Conservation (phyloP, 768 basidiomycete species). For the Polyporus arcularius region DNA sequence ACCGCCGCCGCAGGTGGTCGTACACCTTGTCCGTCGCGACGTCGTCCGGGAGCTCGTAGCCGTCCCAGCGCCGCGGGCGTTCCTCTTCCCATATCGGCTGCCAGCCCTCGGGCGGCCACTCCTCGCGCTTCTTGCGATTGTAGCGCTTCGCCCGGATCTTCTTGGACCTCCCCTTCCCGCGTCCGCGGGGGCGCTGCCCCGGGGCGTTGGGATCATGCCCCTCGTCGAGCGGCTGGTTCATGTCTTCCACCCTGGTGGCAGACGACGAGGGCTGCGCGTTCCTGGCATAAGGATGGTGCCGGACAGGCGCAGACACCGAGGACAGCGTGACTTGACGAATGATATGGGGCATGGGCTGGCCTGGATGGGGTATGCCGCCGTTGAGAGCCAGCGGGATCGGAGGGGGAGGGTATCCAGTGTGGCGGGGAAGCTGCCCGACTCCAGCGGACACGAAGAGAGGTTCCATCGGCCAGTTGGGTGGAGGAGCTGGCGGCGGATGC, state of each 20-base stretch:
- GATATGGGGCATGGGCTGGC: background rate
- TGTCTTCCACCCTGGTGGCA: background rate
- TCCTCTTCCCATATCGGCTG: slow-evolving; percentile 10
- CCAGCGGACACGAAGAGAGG: slow-evolving; percentile 1
- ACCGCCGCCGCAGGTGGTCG: slow-evolving; percentile 3
- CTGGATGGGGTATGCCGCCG: background rate
- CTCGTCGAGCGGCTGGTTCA: background rate
- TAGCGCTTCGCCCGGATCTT: slow-evolving; percentile 4
- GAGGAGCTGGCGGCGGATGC: background rate
- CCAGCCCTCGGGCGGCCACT: slow-evolving; percentile 7
- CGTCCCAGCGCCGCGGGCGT: slow-evolving; percentile 5
- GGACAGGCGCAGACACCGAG: background rate
- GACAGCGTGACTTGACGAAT: background rate
- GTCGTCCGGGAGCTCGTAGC: background rate
- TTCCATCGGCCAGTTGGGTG: background rate
- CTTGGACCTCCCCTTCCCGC: background rate
- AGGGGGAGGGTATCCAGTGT: too few species aligned
- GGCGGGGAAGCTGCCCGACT: background rate
- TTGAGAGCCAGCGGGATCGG: too few species aligned
- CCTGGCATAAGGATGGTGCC: background rate
- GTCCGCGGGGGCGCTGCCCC: background rate
- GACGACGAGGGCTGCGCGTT: slow-evolving; percentile 4
- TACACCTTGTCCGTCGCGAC: background rate
- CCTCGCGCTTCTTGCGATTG: slow-evolving; percentile 9
- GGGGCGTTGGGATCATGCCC: background rate